Conservation (phyloP, 805 yeast genomes). For the Metschnikowia aberdeeniae region DNA sequence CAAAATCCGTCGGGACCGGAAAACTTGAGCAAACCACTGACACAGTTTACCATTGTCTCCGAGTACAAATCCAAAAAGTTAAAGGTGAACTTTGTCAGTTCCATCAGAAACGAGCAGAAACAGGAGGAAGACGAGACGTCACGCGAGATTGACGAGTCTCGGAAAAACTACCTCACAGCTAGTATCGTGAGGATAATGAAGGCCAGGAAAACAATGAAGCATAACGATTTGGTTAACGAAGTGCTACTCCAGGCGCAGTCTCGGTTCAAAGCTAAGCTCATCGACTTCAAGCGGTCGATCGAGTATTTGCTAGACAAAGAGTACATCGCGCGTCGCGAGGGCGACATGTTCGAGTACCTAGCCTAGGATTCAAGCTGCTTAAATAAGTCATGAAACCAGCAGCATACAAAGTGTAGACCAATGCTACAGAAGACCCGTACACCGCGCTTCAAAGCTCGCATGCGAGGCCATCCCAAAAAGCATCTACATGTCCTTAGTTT, state of each 20-base stretch:
- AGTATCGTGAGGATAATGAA: conserved; percentile 96
- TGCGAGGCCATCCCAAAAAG: not conserved
- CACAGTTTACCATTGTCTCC: conserved; percentile 63
- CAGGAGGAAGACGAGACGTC: conserved; percentile 72
- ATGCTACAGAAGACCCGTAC: conserved; percentile 2
- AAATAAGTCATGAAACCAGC: no score
- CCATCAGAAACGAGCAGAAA: conserved; percentile 55
- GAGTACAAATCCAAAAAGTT: conserved; percentile 84
- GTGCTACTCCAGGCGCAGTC: conserved; percentile 79
- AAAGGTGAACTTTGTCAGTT: conserved; percentile 72
- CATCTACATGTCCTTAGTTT: conserved; percentile 8
- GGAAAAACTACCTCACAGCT: conserved; percentile 83
- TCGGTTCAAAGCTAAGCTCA: conserved; percentile 79
- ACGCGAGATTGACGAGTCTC: conserved; percentile 79
- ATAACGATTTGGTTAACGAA: conserved; percentile 78
- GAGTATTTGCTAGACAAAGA: conserved; percentile 83
- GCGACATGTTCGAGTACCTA: conserved; percentile 72
- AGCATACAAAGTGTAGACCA: not conserved
- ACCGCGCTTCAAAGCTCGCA: not conserved
- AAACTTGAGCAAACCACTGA: conserved; percentile 39
- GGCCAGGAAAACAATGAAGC: conserved; percentile 76
- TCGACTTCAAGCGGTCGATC: conserved; percentile 83
- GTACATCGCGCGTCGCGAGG: conserved; percentile 72
- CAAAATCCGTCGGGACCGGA: conserved; percentile 63
- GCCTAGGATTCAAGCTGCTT: conserved; percentile 41